Base-by-base conservation (phyloP, 208 protist genomes). In the Naegleria fowleri region DNA sequence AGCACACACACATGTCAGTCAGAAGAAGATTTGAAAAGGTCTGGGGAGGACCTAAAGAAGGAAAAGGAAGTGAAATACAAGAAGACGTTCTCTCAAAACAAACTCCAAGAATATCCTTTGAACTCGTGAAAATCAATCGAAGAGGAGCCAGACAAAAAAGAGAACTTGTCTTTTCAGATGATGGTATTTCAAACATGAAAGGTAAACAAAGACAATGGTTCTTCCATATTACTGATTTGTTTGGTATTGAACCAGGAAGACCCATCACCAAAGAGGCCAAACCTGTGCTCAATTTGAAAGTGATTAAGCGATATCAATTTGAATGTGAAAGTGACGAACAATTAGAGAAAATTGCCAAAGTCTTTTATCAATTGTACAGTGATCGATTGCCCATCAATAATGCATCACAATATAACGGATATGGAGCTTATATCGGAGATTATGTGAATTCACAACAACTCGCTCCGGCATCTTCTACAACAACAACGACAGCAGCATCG, bases 291-390 rank as follows among this genome's bases (percentile, higher is more conserved):
- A 41, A 7, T 38, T 22, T 89, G 4, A 67, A 40, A 67, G 86
- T 89, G n/a, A 67, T 89, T 33, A 55, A 67, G 33, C 19, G 7
- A 29, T 89, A 89, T 89, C n/a, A 89, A 41, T 89, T 89, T 67
- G 48, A 89, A 67, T 52, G 48, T 89, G 48, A 38, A 40, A 41
- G 13, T 55, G n/a, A 33, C 29, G n/a, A 55, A 59, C 33, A 89
- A 67, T 52, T 38, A 13, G 33, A 89, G 4, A 33, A 25, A 40
- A 40, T 67, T 29, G 39, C 51, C 29, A 41, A 52, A 40, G 29
- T n/a, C 40, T 89, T 89, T 40, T 38, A 89, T 22, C 36, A 89
- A 33, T 29, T 89, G 15, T 67, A 67, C 5, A 67, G 13, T 38
- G 51, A 89, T 41, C 5, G 36, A 48, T 86, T 67, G 39, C 67